A percentile compares a stretch with the other conserved stretches of the same genome.
These are phyloP conservation scores for Solanum tacnaense DNA, from an alignment of 257 asterid genomes.

Conservation along the genomic window DNA sequence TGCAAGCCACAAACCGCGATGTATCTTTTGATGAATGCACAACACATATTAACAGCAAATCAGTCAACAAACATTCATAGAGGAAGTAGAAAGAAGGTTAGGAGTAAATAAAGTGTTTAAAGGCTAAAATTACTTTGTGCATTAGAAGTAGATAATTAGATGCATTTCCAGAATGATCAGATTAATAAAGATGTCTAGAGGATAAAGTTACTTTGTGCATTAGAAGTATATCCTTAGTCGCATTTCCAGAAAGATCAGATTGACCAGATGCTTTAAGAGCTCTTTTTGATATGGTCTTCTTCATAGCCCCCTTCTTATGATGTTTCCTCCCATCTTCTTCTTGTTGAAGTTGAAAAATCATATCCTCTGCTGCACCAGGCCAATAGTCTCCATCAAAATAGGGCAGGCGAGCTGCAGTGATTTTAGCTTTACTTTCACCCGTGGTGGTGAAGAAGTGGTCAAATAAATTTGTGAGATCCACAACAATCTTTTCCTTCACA, in stretches of 20 bases:
- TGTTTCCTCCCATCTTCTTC: conserved; percentile 87
- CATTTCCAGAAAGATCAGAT: conserved; percentile 90
- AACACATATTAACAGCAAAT: background rate
- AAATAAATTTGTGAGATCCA: conserved; percentile 74
- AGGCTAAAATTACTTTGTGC: conserved; percentile 58
- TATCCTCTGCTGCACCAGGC: conserved; percentile 99
- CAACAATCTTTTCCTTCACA: conserved; percentile 68
- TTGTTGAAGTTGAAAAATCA: conserved; percentile 79
- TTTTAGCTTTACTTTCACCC: conserved; percentile 90
- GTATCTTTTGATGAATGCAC: background rate
- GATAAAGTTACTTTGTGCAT: conserved; percentile 69
- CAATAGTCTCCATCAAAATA: conserved; percentile 98
- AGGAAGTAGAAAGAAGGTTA: conserved; percentile 78
- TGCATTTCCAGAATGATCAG: conserved; percentile 87
- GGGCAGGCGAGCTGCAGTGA: conserved; percentile 91
- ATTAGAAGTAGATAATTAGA: conserved; percentile 71
- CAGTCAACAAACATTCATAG: conserved; percentile 33
- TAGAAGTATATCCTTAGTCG: conserved; percentile 78
- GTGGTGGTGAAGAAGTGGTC: conserved; percentile 72
- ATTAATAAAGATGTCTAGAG: conserved; percentile 12
- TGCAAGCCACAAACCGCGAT: background rate
- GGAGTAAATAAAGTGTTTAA: conserved; percentile 26
- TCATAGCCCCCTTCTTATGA: conserved; percentile 60
- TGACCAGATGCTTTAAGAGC: conserved; percentile 96
- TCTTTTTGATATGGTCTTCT: conserved; percentile 78